Base-by-base conservation (phyloP, 805 yeast species). In the Hanseniaspora taiwanica region DNA sequence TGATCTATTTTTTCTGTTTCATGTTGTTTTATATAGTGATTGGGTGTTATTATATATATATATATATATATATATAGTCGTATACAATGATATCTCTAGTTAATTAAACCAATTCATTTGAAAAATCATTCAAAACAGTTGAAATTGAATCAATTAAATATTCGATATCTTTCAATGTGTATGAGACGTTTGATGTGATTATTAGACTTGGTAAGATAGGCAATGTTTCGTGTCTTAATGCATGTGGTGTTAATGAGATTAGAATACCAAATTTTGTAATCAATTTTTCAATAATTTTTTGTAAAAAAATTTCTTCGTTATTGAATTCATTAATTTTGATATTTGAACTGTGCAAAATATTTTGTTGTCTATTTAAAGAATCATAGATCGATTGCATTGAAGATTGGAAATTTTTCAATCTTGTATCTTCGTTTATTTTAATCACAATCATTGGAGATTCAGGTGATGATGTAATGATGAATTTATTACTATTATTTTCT, bases 401-500 rank as follows among this genome's bases (percentile, higher is more conserved):
- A 42, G 55, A 52, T 27, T 48, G 39, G 47, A 55, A 56, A 42
- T 48, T 48, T 20, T 41, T 64, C 36, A 60, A 55, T 16, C 63
- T 52, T 17, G 50, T 42, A 4, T 62, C 62, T 2, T 69, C 68
- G 19, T 62, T 62, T 41, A 89, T 62, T 40, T 75, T 69, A 37
- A 89, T 59, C 49, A 84, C 86, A 35, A 83, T 58, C 27, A 81
- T 62, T 31, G 96, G 84, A 0, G 93, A 79, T 40, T 64, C 64
- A 2, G 62, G 60, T 31, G 64, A 58, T 0, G 94, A 81, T 24
- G 69, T 66, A 8, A 86, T 61, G 19, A 41, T 35, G 21, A 37
- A 43, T 59, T 50, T 3, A 71, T 74, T 23, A 19, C 36, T 40
- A 9, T 12, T 32, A 5, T 27, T 32, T 13, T 40, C 36, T 14